These are phyloP conservation scores for Macrocybe gigantea DNA, from an alignment of 768 basidiomycete genomes.

Conservation along the genomic window DNA sequence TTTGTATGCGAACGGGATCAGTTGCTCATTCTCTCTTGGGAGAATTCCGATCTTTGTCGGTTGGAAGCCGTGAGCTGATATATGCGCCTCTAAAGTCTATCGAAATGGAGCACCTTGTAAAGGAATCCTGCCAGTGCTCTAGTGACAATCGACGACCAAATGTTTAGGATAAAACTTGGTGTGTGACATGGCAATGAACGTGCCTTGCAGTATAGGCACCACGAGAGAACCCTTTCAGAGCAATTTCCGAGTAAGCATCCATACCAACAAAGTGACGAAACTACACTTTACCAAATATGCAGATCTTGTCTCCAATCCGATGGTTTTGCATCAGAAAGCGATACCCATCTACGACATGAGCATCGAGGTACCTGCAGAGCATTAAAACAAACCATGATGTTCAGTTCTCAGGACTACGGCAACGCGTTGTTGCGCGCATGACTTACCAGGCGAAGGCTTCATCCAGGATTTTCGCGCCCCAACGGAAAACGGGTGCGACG, in stretches of 20 bases:
- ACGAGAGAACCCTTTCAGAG: conserved; percentile 63
- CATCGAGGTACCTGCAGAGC: conserved; percentile 54
- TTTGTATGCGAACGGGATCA: conserved; percentile 70
- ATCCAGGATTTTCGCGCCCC: conserved; percentile 59
- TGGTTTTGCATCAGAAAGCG: conserved; percentile 77
- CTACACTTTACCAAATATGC: conserved; percentile 52
- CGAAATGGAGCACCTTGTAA: conserved; percentile 42
- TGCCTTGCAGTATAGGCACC: conserved; percentile 34
- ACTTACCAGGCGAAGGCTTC: conserved; percentile 67
- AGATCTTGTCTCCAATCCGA: conserved; percentile 65
- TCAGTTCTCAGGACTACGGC: neutral
- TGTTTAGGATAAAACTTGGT: conserved; percentile 8
- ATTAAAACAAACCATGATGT: neutral
- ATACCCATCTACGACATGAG: conserved; percentile 73
- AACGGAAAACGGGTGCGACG: conserved; percentile 55
- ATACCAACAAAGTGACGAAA: neutral
- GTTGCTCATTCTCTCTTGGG: conserved; percentile 59
- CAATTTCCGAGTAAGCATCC: no score
- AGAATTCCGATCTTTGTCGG: conserved; percentile 60
- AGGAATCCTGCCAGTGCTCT: conserved; percentile 69
- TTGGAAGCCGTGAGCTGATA: no score
- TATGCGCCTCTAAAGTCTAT: neutral
- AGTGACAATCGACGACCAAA: neutral
- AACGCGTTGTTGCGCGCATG: neutral
- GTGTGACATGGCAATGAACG: neutral